A percentile compares a stretch with the other conserved stretches of the same genome.
These are phyloP conservation scores for Amanita subjunquillea DNA, from an alignment of 768 basidiomycete genomes.

Conservation along the genomic window DNA sequence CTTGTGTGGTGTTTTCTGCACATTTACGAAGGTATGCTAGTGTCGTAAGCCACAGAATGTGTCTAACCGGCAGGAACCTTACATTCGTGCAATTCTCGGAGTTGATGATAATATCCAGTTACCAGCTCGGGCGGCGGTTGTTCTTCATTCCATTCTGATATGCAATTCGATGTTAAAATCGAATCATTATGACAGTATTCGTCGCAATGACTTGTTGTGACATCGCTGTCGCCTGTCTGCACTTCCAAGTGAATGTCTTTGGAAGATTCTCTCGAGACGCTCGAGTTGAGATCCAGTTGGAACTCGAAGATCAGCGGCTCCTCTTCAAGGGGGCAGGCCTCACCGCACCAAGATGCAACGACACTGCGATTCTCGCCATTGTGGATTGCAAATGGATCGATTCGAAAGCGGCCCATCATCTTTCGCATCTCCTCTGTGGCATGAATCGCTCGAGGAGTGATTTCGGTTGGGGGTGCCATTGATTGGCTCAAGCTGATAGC, in stretches of 20 bases:
- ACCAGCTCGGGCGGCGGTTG: neutral
- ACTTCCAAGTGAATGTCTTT: neutral
- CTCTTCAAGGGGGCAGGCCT: conserved; percentile 49
- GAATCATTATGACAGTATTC: neutral
- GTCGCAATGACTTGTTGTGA: neutral
- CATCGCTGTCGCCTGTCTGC: neutral
- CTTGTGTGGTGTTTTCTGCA: neutral
- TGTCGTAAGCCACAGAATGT: neutral
- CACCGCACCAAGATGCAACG: conserved; percentile 30
- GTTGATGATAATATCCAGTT: neutral
- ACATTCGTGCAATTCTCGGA: neutral
- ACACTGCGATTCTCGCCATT: conserved; percentile 31
- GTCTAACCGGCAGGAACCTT: neutral
- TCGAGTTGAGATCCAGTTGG: conserved; percentile 32
- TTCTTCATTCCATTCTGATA: conserved; percentile 1
- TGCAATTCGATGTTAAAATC: neutral
- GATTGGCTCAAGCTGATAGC: conserved; percentile 20
- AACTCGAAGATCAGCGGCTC: conserved; percentile 59
- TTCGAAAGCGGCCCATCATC: conserved; percentile 71
- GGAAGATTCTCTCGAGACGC: neutral
- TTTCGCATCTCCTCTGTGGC: conserved; percentile 59
- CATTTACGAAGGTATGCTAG: conserved; percentile 2
- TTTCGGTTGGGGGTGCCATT: conserved; percentile 48
- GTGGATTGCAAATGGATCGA: conserved; percentile 69
- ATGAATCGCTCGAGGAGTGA: conserved; percentile 69